phyloP scores from a whole-genome alignment of 2,329 filamentous ascomycete genomes.

The Xylariaceae sp. region DNA sequence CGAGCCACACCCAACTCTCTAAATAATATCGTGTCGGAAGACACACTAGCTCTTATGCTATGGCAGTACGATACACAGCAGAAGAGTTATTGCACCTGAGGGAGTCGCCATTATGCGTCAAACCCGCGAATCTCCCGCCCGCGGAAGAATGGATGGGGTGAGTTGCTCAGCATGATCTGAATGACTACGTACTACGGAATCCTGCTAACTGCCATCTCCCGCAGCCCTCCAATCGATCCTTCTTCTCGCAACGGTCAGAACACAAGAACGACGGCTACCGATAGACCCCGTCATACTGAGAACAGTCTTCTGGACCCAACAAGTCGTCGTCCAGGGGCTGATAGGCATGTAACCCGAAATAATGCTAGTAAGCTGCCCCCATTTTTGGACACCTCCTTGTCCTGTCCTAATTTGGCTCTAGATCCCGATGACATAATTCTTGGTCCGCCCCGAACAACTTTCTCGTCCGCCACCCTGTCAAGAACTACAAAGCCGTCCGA shows the following conservation, averaged over 20 bases:
- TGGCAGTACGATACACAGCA: slow-evolving; percentile 64
- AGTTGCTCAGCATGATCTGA: slow-evolving; percentile 29
- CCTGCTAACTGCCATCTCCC: slow-evolving; percentile 14
- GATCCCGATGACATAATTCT: slow-evolving; percentile 78
- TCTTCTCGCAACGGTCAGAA: slow-evolving; percentile 38
- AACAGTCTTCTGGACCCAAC: slow-evolving; percentile 43
- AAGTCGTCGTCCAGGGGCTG: slow-evolving; percentile 47
- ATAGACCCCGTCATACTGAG: slow-evolving; percentile 43
- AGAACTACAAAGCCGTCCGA: slow-evolving; percentile 46
- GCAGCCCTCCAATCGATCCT: slow-evolving; percentile 43
- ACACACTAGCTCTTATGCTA: slow-evolving; percentile 31
- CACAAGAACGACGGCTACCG: slow-evolving; percentile 38
- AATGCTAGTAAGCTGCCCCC: slow-evolving; percentile 46
- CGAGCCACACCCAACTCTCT: slow-evolving; percentile 1
- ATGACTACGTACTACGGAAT: background rate
- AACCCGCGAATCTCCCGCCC: slow-evolving; percentile 72
- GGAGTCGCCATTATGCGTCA: slow-evolving; percentile 76
- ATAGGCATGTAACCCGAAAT: slow-evolving; percentile 53
- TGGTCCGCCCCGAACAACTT: slow-evolving; percentile 75
- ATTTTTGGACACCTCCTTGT: background rate
- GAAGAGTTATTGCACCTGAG: slow-evolving; percentile 71
- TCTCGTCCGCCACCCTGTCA: slow-evolving; percentile 65
- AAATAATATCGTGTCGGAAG: slow-evolving; percentile 11
- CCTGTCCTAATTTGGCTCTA: slow-evolving; percentile 36
- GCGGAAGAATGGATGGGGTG: slow-evolving; percentile 97